These are phyloP conservation scores for Myochromella boudieri DNA, from an alignment of 768 basidiomycete species.

Conservation along the genomic window DNA sequence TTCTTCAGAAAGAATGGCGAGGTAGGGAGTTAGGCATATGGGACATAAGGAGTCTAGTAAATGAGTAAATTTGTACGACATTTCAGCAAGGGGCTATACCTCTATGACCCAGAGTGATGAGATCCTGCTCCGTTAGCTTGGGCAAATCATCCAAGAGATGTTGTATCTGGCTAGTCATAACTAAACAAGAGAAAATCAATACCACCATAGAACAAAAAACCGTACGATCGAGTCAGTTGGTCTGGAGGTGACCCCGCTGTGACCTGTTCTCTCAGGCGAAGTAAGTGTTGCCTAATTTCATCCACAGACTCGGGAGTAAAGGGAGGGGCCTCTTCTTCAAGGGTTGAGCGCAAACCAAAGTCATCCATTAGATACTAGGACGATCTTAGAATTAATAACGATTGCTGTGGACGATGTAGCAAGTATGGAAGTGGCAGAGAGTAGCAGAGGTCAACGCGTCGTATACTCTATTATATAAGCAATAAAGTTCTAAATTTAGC, in stretches of 20 bases:
- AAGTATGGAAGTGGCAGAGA: too few relatives aligned
- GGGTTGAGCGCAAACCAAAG: conserved; percentile 8
- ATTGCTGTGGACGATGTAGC: too few relatives aligned
- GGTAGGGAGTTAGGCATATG: conserved; percentile 71
- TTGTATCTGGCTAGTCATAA: conserved; percentile 32
- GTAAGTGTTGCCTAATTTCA: conserved; percentile 12
- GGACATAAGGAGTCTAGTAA: conserved; percentile 66
- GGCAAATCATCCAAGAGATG: conserved; percentile 48
- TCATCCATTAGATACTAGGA: conserved; percentile 22
- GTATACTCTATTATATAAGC: too few relatives aligned
- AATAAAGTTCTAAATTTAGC: too few relatives aligned
- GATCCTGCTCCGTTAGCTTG: conserved; percentile 47
- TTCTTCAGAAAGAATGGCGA: conserved; percentile 71
- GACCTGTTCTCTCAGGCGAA: conserved; percentile 15
- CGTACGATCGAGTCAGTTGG: conserved; percentile 19
- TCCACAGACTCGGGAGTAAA: conserved; percentile 2
- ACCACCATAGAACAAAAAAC: background rate
- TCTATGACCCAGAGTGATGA: conserved; percentile 45
- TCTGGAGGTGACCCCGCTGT: conserved; percentile 10
- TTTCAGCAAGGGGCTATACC: conserved; percentile 28
- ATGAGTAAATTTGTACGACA: background rate
- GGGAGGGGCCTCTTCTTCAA: conserved; percentile 7
- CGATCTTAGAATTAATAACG: background rate
- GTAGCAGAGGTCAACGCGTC: too few relatives aligned
- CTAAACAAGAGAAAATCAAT: background rate